Evolutionary conservation across 148 eudicot genomes (phyloP).

Genomic region (Euryodendron excelsum): DNA sequence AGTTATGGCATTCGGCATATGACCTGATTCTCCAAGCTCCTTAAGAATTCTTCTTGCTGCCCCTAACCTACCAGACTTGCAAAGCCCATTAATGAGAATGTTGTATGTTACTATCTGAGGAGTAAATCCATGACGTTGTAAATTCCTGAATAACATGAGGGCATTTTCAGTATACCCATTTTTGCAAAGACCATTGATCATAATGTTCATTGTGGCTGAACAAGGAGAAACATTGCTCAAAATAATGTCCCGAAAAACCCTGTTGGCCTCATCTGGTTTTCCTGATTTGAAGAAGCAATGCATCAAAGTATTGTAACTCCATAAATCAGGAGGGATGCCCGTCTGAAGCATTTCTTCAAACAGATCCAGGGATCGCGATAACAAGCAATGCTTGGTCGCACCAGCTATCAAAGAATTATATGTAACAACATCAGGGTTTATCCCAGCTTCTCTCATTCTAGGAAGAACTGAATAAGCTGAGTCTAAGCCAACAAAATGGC

Average conservation of each 20-base stretch:
- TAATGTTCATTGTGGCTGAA: constrained; percentile 60
- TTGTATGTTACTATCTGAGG: constrained; percentile 72
- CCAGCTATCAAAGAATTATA: constrained; percentile 77
- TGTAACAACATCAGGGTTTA: constrained; percentile 71
- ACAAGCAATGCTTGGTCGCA: constrained; percentile 49
- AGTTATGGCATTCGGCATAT: constrained; percentile 59
- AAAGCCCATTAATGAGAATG: constrained; percentile 72
- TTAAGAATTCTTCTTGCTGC: constrained; percentile 48
- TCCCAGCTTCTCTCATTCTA: constrained; percentile 84
- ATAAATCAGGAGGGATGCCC: constrained; percentile 66
- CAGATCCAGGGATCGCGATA: constrained; percentile 47
- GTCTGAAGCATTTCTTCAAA: constrained; percentile 71
- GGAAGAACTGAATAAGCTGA: constrained; percentile 59
- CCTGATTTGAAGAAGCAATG: constrained; percentile 74
- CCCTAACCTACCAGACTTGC: constrained; percentile 53
- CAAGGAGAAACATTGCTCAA: constrained; percentile 42
- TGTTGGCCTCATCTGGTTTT: constrained; percentile 69
- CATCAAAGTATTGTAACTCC: constrained; percentile 91
- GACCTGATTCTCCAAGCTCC: constrained; percentile 61
- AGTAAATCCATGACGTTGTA: constrained; percentile 54
- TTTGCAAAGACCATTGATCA: constrained; percentile 79
- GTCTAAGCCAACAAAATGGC: constrained; percentile 69
- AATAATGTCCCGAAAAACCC: constrained; percentile 54
- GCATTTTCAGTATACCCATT: constrained; percentile 66
- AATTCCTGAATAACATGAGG: constrained; percentile 60